These are phyloP conservation scores for Priceomyces medius DNA, from an alignment of 805 yeast species.

Conservation along the genomic window DNA sequence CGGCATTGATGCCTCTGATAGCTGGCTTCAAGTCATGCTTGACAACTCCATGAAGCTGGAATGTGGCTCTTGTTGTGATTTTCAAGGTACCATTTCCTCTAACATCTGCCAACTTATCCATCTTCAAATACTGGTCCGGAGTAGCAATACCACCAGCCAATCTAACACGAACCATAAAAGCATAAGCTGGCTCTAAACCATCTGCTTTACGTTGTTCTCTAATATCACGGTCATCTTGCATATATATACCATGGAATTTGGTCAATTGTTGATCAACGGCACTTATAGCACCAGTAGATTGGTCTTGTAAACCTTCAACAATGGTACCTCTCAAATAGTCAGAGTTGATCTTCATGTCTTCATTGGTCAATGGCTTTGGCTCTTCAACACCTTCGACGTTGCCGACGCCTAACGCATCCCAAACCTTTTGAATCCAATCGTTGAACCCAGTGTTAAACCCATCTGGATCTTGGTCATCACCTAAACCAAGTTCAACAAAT, in stretches of 20 bases:
- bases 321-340: constrained; percentile 91
- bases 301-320: constrained; percentile 78
- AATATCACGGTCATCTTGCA: constrained; percentile 97
- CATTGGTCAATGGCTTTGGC: constrained; percentile 89
- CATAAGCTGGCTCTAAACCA: constrained; percentile 92
- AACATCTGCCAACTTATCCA: constrained; percentile 76
- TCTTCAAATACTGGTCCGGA: constrained; percentile 83
- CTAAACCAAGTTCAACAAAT: constrained; percentile 75
- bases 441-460: constrained; percentile 91
- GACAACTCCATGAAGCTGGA: constrained; percentile 92
- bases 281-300: constrained; percentile 84
- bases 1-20: constrained; percentile 88
- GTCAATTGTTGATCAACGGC: constrained; percentile 92
- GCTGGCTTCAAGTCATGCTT: constrained; percentile 87
- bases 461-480: constrained; percentile 98
- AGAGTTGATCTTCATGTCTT: constrained; percentile 88
- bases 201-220: constrained; percentile 89
- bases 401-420: constrained; percentile 90
- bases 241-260: constrained; percentile 95
- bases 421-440: constrained; percentile 78
- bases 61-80: constrained; percentile 94
- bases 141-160: constrained; percentile 90
- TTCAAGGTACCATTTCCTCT: constrained; percentile 93
- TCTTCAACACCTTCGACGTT: constrained; percentile 79
- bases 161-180: constrained; percentile 96